Conservation (phyloP, 495 filamentous ascomycete genomes). For the Pyronema omphalodes region DNA sequence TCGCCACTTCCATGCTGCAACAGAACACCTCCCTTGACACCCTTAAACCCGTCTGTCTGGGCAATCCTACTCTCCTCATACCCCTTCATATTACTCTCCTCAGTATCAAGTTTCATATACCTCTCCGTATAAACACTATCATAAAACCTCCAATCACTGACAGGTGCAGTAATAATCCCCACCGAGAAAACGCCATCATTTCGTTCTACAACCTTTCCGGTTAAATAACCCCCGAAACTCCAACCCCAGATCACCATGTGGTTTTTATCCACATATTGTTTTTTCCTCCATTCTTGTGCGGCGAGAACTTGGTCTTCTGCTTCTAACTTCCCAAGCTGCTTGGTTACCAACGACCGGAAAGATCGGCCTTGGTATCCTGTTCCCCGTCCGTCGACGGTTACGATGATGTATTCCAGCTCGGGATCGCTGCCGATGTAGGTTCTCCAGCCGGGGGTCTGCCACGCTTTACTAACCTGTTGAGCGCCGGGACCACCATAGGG, state of each 20-base stretch:
- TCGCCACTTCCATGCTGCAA: slow-evolving; percentile 40
- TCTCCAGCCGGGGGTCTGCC: slow-evolving; percentile 29
- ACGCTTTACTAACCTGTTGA: slow-evolving; percentile 32
- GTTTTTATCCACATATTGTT: slow-evolving; percentile 30
- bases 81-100: slow-evolving; percentile 30
- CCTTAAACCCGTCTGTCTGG: slow-evolving; percentile 31
- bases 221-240: slow-evolving; percentile 41
- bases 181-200: slow-evolving; percentile 32
- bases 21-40: slow-evolving; percentile 32
- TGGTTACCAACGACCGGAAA: slow-evolving; percentile 31
- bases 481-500: slow-evolving; percentile 39
- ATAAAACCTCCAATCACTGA: slow-evolving; percentile 40
- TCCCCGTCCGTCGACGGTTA: slow-evolving; percentile 38
- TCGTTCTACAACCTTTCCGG: slow-evolving; percentile 35
- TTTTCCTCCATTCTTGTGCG: slow-evolving; percentile 29
- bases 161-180: slow-evolving; percentile 26
- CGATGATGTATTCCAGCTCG: slow-evolving; percentile 38
- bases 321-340: slow-evolving; percentile 35
- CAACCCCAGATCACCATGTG: slow-evolving; percentile 41
- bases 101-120: slow-evolving; percentile 37
- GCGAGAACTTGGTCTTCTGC: slow-evolving; percentile 40
- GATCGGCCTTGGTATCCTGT: slow-evolving; percentile 36
- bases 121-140: slow-evolving; percentile 46
- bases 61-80: slow-evolving; percentile 23
- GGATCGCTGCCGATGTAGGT: slow-evolving; percentile 39